Conservation (phyloP, 2,329 filamentous ascomycete genomes). For the Ophiostoma perfectum region DNA sequence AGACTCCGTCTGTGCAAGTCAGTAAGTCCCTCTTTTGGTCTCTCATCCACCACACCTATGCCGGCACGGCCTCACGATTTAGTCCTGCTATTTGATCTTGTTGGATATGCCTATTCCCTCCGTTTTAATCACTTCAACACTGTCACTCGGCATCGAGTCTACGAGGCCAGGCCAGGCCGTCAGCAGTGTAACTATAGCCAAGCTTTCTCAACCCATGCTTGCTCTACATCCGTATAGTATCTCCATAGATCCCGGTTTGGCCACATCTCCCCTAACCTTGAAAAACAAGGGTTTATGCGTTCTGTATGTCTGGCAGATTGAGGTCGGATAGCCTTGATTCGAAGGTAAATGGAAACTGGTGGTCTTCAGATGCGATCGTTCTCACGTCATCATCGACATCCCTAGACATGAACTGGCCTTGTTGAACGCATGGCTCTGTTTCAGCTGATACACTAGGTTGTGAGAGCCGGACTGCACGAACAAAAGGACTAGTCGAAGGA, state of each 20-base stretch:
- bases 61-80: too few relatives aligned
- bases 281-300: slow-evolving; percentile 11
- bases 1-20: too few relatives aligned
- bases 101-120: neutral
- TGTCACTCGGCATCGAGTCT: neutral
- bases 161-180: neutral
- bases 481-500: slow-evolving; percentile 12
- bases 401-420: neutral
- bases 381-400: neutral
- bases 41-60: too few relatives aligned
- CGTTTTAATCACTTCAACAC: neutral
- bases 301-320: neutral
- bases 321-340: too few relatives aligned
- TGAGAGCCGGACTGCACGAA: slow-evolving; percentile 14
- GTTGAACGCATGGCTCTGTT: slow-evolving; percentile 9
- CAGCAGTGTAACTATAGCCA: slow-evolving; percentile 6
- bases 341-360: too few relatives aligned
- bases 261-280: neutral
- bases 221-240: neutral
- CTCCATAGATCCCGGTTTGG: neutral
- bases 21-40: too few relatives aligned
- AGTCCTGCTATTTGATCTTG: neutral
- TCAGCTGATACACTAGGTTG: neutral
- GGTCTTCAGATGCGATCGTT: neutral
- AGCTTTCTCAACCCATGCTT: neutral